These are phyloP conservation scores for Aspergillus spinulosporus DNA, from an alignment of 2,329 filamentous ascomycete genomes.

Conservation along the genomic window DNA sequence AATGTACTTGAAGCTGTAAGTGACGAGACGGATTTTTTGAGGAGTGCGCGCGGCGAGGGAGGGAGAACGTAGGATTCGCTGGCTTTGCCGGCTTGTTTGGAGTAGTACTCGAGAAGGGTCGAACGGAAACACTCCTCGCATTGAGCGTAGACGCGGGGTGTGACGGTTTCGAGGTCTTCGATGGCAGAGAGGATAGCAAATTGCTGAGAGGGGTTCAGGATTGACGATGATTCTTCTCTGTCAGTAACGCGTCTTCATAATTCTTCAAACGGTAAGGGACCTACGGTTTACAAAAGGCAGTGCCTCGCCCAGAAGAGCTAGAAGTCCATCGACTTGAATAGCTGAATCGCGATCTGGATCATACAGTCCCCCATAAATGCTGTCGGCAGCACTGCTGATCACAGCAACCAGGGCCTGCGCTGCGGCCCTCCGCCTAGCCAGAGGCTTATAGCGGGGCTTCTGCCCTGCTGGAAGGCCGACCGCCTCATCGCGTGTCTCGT, in stretches of 20 bases:
- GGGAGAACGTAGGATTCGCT: slow-evolving; percentile 28
- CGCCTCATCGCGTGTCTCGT: slow-evolving; percentile 79
- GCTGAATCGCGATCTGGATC: slow-evolving; percentile 78
- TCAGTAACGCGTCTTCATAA: slow-evolving; percentile 18
- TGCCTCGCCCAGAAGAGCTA: slow-evolving; percentile 80
- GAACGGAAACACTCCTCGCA: slow-evolving; percentile 78
- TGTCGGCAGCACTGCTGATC: slow-evolving; percentile 81
- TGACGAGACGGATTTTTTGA: slow-evolving; percentile 62
- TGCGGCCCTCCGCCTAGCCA: slow-evolving; percentile 67
- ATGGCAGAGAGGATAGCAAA: slow-evolving; percentile 73
- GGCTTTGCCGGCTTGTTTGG: slow-evolving; percentile 45
- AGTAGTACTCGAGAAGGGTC: slow-evolving; percentile 69
- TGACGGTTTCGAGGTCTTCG: slow-evolving; percentile 78
- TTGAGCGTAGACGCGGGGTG: slow-evolving; percentile 68
- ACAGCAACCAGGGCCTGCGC: slow-evolving; percentile 76
- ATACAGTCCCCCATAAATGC: slow-evolving; percentile 86
- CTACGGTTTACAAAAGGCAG: slow-evolving; percentile 70
- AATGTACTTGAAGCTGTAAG: slow-evolving; percentile 61
- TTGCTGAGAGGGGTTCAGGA: slow-evolving; percentile 71
- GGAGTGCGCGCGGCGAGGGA: slow-evolving; percentile 63
- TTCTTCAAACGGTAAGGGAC: slow-evolving; percentile 16
- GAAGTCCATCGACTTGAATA: slow-evolving; percentile 81
- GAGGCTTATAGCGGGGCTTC: slow-evolving; percentile 51
- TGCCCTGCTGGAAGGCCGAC: slow-evolving; percentile 39
- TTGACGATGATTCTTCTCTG: slow-evolving; percentile 50